Percentiles rank a stretch among this genome's conserved stretches.
Conservation (phyloP, 345 rosid species). For the Rhodamnia rubescens region DNA sequence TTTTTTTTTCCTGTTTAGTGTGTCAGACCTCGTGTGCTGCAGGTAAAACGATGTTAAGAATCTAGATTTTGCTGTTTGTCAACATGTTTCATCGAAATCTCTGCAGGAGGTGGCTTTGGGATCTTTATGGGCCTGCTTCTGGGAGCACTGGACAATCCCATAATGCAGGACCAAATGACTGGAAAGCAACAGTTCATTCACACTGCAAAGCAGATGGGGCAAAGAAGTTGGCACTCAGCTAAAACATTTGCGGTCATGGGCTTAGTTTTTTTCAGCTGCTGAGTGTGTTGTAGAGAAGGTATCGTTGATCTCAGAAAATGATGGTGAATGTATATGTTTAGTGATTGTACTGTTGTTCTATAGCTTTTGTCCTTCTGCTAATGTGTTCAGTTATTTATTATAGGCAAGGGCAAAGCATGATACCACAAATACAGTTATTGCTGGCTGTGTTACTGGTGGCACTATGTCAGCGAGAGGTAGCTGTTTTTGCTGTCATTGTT, state of each 20-base stretch:
- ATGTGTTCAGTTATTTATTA: neutral
- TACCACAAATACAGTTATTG: constrained; percentile 59
- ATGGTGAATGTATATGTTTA: neutral
- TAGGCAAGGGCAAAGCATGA: constrained; percentile 94
- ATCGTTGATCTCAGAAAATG: neutral
- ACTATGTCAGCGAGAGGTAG: constrained; percentile 75
- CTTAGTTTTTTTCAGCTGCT: constrained; percentile 74
- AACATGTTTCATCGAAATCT: neutral
- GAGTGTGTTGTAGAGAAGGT: constrained; percentile 95
- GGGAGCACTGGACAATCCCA: constrained; percentile 82
- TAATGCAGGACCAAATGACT: constrained; percentile 65
- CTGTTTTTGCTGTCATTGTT: neutral
- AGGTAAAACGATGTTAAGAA: neutral
- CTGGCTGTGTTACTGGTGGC: constrained; percentile 94
- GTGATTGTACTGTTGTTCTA: neutral
- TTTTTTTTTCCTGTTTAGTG: neutral
- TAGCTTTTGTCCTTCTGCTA: neutral
- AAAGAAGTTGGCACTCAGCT: constrained; percentile 75
- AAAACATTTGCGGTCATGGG: constrained; percentile 95
- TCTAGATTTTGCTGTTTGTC: neutral
- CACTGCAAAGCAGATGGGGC: constrained; percentile 74
- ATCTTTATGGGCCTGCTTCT: constrained; percentile 76
- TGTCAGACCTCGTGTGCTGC: neutral
- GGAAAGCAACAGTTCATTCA: constrained; percentile 66
- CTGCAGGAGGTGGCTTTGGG: constrained; percentile 86